These are phyloP conservation scores for Pholiota conissans DNA, from an alignment of 768 basidiomycete species.

Conservation along the genomic window DNA sequence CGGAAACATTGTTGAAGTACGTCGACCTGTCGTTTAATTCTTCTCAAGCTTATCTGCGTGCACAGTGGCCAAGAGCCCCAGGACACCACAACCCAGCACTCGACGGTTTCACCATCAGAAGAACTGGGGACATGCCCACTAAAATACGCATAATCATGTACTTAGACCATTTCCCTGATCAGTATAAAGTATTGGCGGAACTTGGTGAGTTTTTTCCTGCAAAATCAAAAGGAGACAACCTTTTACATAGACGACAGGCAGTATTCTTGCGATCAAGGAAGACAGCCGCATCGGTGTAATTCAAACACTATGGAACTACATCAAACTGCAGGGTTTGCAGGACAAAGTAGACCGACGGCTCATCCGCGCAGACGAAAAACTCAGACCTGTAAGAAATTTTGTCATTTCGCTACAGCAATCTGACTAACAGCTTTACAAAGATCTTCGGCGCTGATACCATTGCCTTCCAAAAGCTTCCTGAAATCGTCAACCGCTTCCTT, in stretches of 20 bases:
- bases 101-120: conserved; percentile 85
- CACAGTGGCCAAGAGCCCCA: conserved; percentile 65
- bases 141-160: conserved; percentile 84
- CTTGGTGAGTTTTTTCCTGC: conserved; percentile 48
- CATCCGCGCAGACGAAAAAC: conserved; percentile 66
- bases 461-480: conserved; percentile 78
- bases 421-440: conserved; percentile 33
- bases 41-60: neutral
- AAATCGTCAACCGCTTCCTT: conserved; percentile 81
- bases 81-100: conserved; percentile 58
- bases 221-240: neutral
- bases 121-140: conserved; percentile 78
- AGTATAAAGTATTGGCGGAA: conserved; percentile 77
- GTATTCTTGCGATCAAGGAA: conserved; percentile 77
- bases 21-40: conserved; percentile 18
- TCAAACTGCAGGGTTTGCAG: conserved; percentile 81
- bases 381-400: conserved; percentile 52
- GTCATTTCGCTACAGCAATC: neutral
- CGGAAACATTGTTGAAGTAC: conserved; percentile 87
- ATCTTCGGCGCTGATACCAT: conserved; percentile 73
- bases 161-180: conserved; percentile 84
- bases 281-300: conserved; percentile 81
- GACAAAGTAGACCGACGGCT: conserved; percentile 78
- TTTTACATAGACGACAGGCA: conserved; percentile 36
- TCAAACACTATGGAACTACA: conserved; percentile 88